phyloP scores from a whole-genome alignment of 106 monocot species.

The Platanthera guangdongensis region DNA sequence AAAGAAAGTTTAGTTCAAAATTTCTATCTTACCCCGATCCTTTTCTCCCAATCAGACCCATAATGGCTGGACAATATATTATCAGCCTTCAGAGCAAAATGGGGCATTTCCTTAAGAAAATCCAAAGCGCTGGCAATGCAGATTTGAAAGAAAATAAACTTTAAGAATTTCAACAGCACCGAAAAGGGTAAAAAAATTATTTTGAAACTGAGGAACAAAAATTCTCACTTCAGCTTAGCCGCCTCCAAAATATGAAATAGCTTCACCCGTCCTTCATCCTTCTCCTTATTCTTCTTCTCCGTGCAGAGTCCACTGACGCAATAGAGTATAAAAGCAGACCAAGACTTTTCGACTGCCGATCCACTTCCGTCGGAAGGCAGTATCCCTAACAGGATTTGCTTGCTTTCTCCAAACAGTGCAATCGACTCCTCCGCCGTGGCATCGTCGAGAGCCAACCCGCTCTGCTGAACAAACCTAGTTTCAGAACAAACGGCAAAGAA shows the following conservation, averaged over 20 bases:
- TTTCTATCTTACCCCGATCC: conserved; percentile 45
- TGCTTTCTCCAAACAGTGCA: conserved; percentile 40
- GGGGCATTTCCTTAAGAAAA: conserved; percentile 79
- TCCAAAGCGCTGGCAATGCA: conserved; percentile 30
- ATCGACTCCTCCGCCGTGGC: conserved; percentile 21
- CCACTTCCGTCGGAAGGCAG: conserved; percentile 50
- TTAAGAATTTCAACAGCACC: not conserved
- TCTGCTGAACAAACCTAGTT: conserved; percentile 15
- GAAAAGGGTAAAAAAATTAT: not conserved
- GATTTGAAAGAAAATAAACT: not conserved
- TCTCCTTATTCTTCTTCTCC: conserved; percentile 25
- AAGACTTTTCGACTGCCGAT: conserved; percentile 59
- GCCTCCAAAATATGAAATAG: conserved; percentile 56
- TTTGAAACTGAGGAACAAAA: not conserved
- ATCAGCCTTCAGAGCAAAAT: conserved; percentile 56
- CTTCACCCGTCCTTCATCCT: conserved; percentile 27
- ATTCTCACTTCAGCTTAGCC: conserved; percentile 46
- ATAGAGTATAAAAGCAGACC: conserved; percentile 66
- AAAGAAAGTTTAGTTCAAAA: not conserved
- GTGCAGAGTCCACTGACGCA: conserved; percentile 49
- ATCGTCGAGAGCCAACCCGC: conserved; percentile 29
- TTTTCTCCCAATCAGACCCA: conserved; percentile 76
- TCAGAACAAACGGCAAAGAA: not conserved
- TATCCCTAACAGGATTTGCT: conserved; percentile 27
- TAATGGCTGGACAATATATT: conserved; percentile 31